phyloP scores from a whole-genome alignment of 1,284 basidiomycete species.

The Naganishia cerealis region DNA sequence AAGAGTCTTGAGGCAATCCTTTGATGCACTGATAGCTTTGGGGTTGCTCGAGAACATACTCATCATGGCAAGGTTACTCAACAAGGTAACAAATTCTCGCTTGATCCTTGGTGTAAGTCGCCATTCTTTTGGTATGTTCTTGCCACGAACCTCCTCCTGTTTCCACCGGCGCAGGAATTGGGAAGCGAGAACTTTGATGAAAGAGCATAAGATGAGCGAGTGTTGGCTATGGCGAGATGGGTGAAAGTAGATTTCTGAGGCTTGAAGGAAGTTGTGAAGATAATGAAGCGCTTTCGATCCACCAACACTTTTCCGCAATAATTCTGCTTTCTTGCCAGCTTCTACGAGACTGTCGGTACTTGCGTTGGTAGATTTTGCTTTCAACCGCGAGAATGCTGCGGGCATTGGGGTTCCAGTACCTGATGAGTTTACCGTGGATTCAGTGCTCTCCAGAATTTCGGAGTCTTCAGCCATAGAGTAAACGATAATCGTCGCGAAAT shows the following conservation, averaged over 20 bases:
- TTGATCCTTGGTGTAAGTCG: constrained; percentile 81
- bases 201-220: constrained; percentile 63
- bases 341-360: constrained; percentile 49
- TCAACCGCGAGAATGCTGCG: constrained; percentile 36
- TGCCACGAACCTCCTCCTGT: constrained; percentile 65
- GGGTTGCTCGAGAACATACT: constrained; percentile 88
- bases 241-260: constrained; percentile 71
- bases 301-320: constrained; percentile 63
- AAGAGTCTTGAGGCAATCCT: constrained; percentile 57
- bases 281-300: constrained; percentile 89
- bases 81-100: constrained; percentile 73
- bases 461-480: constrained; percentile 90
- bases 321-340: constrained; percentile 48
- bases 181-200: constrained; percentile 75
- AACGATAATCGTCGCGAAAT: constrained; percentile 81
- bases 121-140: constrained; percentile 58
- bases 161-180: constrained; percentile 81
- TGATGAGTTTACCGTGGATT: constrained; percentile 59
- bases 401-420: constrained; percentile 37
- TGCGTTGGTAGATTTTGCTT: constrained; percentile 30
- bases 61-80: constrained; percentile 84
- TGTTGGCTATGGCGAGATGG: constrained; percentile 57
- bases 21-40: constrained; percentile 56
- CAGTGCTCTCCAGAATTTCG: constrained; percentile 49
- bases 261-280: constrained; percentile 82